Evolutionary conservation across 116 monocot genomes (phyloP).

Genomic region (Phalaenopsis hybrid): DNA sequence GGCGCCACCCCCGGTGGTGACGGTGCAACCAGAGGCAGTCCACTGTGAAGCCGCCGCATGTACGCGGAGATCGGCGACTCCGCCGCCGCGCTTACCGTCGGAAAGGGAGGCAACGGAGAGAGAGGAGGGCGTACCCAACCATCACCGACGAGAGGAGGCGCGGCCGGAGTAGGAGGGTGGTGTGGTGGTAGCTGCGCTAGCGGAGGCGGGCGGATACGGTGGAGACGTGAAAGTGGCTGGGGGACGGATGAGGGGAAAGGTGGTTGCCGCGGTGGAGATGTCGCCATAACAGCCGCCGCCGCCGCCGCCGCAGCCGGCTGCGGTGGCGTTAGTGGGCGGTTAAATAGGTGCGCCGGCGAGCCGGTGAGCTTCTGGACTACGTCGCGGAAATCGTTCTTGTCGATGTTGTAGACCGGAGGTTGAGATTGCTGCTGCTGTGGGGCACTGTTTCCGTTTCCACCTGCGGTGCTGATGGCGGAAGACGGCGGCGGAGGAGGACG

Average conservation of each 20-base stretch:
- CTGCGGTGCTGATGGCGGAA: background rate
- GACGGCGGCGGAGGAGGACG: slow-evolving; percentile 10
- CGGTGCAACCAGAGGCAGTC: slow-evolving; percentile 9
- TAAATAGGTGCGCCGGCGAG: slow-evolving; percentile 35
- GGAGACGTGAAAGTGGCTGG: slow-evolving; percentile 15
- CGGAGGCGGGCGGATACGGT: slow-evolving; percentile 48
- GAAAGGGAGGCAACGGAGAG: slow-evolving; percentile 80
- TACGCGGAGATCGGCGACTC: slow-evolving; percentile 92
- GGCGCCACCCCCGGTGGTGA: slow-evolving; percentile 4
- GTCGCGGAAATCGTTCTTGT: slow-evolving; percentile 85
- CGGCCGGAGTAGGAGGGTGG: slow-evolving; percentile 3
- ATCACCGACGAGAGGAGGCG: background rate
- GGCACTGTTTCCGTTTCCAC: background rate
- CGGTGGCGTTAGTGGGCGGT: background rate
- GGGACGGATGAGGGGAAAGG: slow-evolving; percentile 6
- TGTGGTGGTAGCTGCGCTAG: slow-evolving; percentile 22
- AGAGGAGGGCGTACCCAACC: slow-evolving; percentile 27
- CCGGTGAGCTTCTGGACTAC: slow-evolving; percentile 91
- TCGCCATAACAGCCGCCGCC: background rate
- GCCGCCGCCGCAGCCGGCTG: background rate
- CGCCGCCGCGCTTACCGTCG: slow-evolving; percentile 54
- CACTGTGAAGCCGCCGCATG: slow-evolving; percentile 66
- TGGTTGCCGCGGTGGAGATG: slow-evolving; percentile 11
- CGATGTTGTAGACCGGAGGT: slow-evolving; percentile 89
- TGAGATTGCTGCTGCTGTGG: slow-evolving; percentile 29